Percentiles rank a stretch among this genome's conserved stretches.
These are phyloP conservation scores for Myxozyma neotropica DNA, from an alignment of 805 yeast genomes.

Conservation along the genomic window DNA sequence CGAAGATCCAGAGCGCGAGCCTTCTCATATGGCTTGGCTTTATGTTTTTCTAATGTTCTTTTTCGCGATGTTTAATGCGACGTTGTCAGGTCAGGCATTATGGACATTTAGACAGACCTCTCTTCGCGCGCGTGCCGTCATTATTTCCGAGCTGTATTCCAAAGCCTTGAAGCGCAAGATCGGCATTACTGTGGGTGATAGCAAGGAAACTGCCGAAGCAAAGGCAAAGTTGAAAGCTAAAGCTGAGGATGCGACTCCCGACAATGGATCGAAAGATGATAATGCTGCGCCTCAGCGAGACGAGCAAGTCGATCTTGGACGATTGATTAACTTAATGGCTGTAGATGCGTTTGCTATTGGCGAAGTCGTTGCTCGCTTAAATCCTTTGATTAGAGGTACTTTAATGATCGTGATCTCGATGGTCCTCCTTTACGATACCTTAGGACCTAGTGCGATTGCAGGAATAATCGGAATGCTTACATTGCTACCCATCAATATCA, in stretches of 20 bases:
- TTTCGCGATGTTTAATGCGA: conserved; percentile 60
- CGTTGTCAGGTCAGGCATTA: conserved; percentile 75
- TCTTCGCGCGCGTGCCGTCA: conserved; percentile 82
- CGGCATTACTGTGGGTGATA: conserved; percentile 17
- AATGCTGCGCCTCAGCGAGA: conserved; percentile 43
- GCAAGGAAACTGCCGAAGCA: conserved; percentile 22
- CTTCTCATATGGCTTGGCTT: conserved; percentile 81
- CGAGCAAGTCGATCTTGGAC: conserved; percentile 66
- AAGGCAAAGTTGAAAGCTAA: conserved; percentile 29
- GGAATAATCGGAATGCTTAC: conserved; percentile 71
- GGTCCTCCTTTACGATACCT: conserved; percentile 61
- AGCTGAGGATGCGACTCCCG: conserved; percentile 3
- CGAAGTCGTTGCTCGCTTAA: conserved; percentile 89
- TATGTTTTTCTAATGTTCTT: conserved; percentile 74
- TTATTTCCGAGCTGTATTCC: conserved; percentile 88
- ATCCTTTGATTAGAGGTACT: conserved; percentile 75
- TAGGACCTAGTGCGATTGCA: conserved; percentile 87
- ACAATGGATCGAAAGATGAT: conserved; percentile 7
- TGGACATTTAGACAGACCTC: conserved; percentile 91
- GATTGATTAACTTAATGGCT: conserved; percentile 88
- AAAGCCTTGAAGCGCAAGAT: conserved; percentile 83
- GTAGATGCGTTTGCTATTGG: conserved; percentile 95
- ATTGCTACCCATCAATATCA: conserved; percentile 74
- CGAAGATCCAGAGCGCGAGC: conserved; percentile 63
- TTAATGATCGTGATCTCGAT: conserved; percentile 75